phyloP scores from a whole-genome alignment of 345 rosid species.

The Eucalyptus erythrocorys region DNA sequence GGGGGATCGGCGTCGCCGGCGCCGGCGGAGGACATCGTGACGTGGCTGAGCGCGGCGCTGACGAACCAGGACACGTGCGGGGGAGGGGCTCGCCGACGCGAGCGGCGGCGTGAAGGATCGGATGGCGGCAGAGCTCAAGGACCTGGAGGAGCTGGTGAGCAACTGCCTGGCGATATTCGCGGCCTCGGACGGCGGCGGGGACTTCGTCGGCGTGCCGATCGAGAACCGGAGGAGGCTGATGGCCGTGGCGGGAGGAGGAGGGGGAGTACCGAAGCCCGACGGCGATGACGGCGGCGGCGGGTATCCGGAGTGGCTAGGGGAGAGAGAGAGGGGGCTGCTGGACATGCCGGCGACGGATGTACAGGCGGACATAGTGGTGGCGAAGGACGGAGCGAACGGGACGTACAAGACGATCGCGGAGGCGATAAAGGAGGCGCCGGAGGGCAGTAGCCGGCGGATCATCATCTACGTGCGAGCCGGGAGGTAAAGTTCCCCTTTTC shows the following conservation, averaged over 20 bases:
- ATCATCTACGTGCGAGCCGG: slow-evolving; percentile 91
- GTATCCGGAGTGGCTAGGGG: slow-evolving; percentile 64
- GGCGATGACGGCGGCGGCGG: background rate
- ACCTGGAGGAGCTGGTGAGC: slow-evolving; percentile 80
- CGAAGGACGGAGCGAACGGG: slow-evolving; percentile 59
- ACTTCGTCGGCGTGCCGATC: slow-evolving; percentile 76
- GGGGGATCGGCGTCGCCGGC: background rate
- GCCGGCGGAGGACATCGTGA: slow-evolving; percentile 39
- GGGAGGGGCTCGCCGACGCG: slow-evolving; percentile 60
- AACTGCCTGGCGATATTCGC: slow-evolving; percentile 79
- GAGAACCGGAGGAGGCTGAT: slow-evolving; percentile 65
- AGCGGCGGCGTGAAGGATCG: slow-evolving; percentile 51
- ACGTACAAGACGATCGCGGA: slow-evolving; percentile 67
- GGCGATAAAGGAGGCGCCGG: slow-evolving; percentile 88
- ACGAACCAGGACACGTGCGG: slow-evolving; percentile 92
- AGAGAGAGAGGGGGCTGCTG: slow-evolving; percentile 49
- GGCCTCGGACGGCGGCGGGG: slow-evolving; percentile 17
- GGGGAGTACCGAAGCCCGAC: background rate
- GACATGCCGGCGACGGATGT: slow-evolving; percentile 38
- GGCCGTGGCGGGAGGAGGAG: background rate
- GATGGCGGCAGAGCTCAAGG: slow-evolving; percentile 42
- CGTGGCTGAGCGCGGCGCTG: slow-evolving; percentile 91
- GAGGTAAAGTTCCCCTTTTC: slow-evolving; percentile 31
- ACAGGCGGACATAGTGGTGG: slow-evolving; percentile 84
- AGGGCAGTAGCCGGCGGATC: slow-evolving; percentile 47